Conservation (phyloP, 345 rosid genomes). For the Camelina sativa region DNA sequence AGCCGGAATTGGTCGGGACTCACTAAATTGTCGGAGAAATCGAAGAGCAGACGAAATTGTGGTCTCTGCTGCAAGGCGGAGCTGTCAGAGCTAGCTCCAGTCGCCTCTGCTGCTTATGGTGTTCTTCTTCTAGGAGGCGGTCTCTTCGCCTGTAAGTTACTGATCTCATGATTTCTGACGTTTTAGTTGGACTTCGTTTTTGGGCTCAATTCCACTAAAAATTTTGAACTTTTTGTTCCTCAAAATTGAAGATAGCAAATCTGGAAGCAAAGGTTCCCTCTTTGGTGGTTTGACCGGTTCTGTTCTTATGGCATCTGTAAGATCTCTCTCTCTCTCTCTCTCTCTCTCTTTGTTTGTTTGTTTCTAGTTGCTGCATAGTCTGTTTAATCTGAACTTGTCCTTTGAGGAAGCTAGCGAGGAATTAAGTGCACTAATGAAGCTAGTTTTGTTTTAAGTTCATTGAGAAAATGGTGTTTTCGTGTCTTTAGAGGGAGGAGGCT, state of each 20-base stretch:
- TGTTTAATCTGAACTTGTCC: constrained; percentile 5
- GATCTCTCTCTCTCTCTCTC: constrained; percentile 25
- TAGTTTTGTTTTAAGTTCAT: not conserved
- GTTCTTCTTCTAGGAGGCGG: constrained; percentile 73
- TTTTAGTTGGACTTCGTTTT: no score
- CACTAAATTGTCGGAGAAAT: constrained; percentile 29
- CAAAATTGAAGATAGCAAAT: constrained; percentile 53
- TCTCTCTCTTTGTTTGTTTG: constrained; percentile 14
- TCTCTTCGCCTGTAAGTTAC: constrained; percentile 71
- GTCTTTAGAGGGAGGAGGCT: not conserved
- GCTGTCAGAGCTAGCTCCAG: constrained; percentile 66
- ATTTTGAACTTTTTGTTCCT: not conserved
- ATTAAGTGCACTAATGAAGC: constrained; percentile 20
- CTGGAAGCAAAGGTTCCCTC: constrained; percentile 83
- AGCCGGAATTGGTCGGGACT: constrained; percentile 35
- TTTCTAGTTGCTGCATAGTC: constrained; percentile 3
- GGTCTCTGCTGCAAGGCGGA: constrained; percentile 57
- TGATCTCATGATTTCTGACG: not conserved
- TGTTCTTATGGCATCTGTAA: constrained; percentile 75
- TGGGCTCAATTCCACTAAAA: not conserved
- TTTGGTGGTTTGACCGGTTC: constrained; percentile 80
- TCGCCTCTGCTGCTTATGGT: constrained; percentile 71
- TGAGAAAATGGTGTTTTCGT: constrained; percentile 1
- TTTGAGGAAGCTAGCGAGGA: constrained; percentile 26
- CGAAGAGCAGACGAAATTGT: constrained; percentile 27